Base-by-base conservation (phyloP, 108 stramenopile genomes). In the Fragilaria crotonensis region DNA sequence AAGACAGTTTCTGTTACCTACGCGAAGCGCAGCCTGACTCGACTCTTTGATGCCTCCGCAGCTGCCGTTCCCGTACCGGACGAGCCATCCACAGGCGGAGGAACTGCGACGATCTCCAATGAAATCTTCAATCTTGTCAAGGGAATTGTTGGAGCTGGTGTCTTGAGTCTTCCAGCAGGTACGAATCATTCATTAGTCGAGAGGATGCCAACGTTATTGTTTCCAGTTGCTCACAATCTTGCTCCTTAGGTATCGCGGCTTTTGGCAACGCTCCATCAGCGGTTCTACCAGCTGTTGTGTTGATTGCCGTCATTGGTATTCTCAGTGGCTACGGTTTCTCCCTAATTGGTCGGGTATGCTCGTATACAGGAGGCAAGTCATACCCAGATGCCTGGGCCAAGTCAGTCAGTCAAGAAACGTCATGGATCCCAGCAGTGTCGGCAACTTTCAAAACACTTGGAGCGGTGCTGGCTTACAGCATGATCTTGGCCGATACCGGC, bases 401-500 rank as follows among this genome's bases (percentile, higher is more conserved):
- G 31, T 59, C 78, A 17, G 83, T 97, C 18, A 89, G 88, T 4
- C 59, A 75, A 23, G 54, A 59, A 4, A 73, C 84, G 14, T 75
- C 85, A 0, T 93, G 93, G 91, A 81, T 98, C 33, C 89, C 93
- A 3, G 89, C 91, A 14, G 70, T 65, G 32, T 79, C 85, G 22
- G 77, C 78, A 48, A 91, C 87, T 2, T 74, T 79, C 68, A 96
- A 86, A 61, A 93, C 94, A 20, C 86, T 90, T 60, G 67, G 85
- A 46, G 96, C 90, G 21, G 84, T 87, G 63, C 62, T 97, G 27
- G 92, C 95, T 5, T 98, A 85, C 75, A 83, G 84, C 50, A 91
- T 98, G 84, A 95, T 98, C 60, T 79, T 98, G 54, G 97, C 87
- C 9, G 96, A 97, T 70, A 94, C 86, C 21, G 81, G 83, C 52